A percentile compares a stretch with the other conserved stretches of the same genome.
These are phyloP conservation scores for Thraustochytrium striatum DNA, from an alignment of 352 stramenopile species.

Conservation along the genomic window DNA sequence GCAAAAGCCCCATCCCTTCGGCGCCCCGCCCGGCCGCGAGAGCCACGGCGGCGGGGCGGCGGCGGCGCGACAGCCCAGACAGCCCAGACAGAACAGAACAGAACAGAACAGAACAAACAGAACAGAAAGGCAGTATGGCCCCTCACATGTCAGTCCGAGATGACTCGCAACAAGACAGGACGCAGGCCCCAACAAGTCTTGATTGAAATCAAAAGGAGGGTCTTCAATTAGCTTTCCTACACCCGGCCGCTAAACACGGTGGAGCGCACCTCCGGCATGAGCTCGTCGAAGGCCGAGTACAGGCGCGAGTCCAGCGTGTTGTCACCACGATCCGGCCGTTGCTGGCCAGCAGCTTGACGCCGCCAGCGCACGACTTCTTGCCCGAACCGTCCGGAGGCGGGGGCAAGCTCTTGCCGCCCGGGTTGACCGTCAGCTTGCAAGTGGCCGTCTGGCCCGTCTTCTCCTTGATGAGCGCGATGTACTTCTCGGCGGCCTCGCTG, in stretches of 20 bases:
- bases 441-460: conserved; percentile 47
- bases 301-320: conserved; percentile 90
- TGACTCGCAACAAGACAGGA: too few species aligned
- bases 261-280: conserved; percentile 57
- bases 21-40: too few species aligned
- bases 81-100: too few species aligned
- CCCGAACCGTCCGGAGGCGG: conserved; percentile 43
- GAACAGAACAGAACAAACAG: too few species aligned
- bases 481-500: conserved; percentile 73
- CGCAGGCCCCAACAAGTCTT: too few species aligned
- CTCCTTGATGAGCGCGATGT: conserved; percentile 69
- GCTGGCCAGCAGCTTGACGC: conserved; percentile 74
- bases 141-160: too few species aligned
- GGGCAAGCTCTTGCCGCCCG: conserved; percentile 60
- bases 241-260: conserved; percentile 43
- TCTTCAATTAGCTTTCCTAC: conserved; percentile 29
- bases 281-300: conserved; percentile 66
- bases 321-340: conserved; percentile 92
- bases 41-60: too few species aligned
- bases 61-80: too few species aligned
- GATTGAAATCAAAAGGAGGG: too few species aligned
- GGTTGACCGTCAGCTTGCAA: conserved; percentile 56
- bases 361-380: conserved; percentile 65
- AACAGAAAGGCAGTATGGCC: too few species aligned
- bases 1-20: too few species aligned